Percentiles rank a stretch among this genome's conserved stretches.
Evolutionary conservation across 2,329 filamentous ascomycete species (phyloP).

Genomic region (Arthrobotrys sinensis): DNA sequence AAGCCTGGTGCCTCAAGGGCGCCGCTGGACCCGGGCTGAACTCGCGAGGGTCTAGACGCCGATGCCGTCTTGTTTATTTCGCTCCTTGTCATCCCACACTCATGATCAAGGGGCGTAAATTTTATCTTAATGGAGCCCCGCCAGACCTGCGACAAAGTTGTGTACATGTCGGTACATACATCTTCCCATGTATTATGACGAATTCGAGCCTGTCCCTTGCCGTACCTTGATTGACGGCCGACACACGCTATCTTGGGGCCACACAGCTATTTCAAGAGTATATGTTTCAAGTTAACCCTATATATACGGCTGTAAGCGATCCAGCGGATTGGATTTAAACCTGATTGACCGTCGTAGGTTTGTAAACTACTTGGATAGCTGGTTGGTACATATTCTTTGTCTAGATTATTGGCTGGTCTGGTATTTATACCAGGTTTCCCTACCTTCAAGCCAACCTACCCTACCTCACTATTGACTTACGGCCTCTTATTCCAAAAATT

Average conservation of each 20-base stretch:
- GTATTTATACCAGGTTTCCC: slow-evolving; percentile 58
- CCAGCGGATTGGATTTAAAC: slow-evolving; percentile 44
- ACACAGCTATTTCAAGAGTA: slow-evolving; percentile 31
- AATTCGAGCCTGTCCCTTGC: slow-evolving; percentile 9
- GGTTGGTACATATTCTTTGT: slow-evolving; percentile 22
- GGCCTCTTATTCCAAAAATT: slow-evolving; percentile 10
- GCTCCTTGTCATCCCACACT: slow-evolving; percentile 51
- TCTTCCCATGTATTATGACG: slow-evolving; percentile 24
- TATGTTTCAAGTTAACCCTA: slow-evolving; percentile 40
- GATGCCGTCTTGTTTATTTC: slow-evolving; percentile 22
- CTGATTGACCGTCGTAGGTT: slow-evolving; percentile 1
- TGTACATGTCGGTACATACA: slow-evolving; percentile 37
- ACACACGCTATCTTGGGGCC: slow-evolving; percentile 29
- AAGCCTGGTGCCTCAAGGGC: slow-evolving; percentile 1
- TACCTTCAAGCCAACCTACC: slow-evolving; percentile 13
- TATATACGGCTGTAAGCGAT: slow-evolving; percentile 57
- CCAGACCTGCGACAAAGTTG: slow-evolving; percentile 15
- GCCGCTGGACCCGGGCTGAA: slow-evolving; percentile 5
- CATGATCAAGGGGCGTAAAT: slow-evolving; percentile 3
- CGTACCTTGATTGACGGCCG: slow-evolving; percentile 29
- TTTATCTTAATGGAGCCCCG: slow-evolving; percentile 12
- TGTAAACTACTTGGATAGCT: slow-evolving; percentile 33
- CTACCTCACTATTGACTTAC: not conserved
- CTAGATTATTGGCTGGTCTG: slow-evolving; percentile 26
- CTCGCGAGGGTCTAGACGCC: slow-evolving; percentile 42